Conservation (phyloP, 2,329 filamentous ascomycete genomes). For the Fusarium oxysporum region DNA sequence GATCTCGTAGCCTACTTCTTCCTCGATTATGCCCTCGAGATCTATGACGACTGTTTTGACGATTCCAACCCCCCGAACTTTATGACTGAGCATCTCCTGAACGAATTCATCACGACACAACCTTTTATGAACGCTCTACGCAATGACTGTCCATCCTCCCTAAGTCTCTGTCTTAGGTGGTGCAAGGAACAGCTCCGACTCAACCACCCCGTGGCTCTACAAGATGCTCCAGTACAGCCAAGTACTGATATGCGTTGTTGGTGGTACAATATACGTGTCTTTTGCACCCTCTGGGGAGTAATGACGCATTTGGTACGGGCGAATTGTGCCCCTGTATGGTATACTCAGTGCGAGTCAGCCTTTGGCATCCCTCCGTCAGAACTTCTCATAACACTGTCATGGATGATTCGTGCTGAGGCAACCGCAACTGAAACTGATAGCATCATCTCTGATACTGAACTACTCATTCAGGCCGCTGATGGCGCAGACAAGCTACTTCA, state of each 20-base stretch:
- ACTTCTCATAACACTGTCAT: slow-evolving; percentile 42
- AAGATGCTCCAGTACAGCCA: slow-evolving; percentile 25
- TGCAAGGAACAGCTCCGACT: slow-evolving; percentile 35
- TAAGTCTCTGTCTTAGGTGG: slow-evolving; percentile 37
- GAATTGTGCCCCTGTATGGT: slow-evolving; percentile 35
- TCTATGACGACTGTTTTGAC: slow-evolving; percentile 30
- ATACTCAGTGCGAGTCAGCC: slow-evolving; percentile 36
- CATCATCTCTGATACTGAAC: not conserved
- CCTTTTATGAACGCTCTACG: slow-evolving; percentile 24
- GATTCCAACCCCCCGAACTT: slow-evolving; percentile 6
- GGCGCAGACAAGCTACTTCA: slow-evolving; percentile 17
- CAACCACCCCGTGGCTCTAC: slow-evolving; percentile 22
- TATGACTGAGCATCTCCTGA: slow-evolving; percentile 29
- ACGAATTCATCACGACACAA: slow-evolving; percentile 38
- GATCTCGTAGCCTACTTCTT: slow-evolving; percentile 40
- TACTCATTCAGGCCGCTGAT: slow-evolving; percentile 27
- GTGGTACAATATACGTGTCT: slow-evolving; percentile 41
- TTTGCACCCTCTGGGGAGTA: slow-evolving; percentile 41
- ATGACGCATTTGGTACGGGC: slow-evolving; percentile 31
- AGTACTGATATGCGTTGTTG: slow-evolving; percentile 23
- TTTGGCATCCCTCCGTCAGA: slow-evolving; percentile 43
- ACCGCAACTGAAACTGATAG: not conserved
- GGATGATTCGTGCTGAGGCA: slow-evolving; percentile 39
- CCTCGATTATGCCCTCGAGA: slow-evolving; percentile 36
- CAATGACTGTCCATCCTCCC: slow-evolving; percentile 6